Evolutionary conservation across 2,329 filamentous ascomycete species (phyloP).

Genomic region (Chalaropsis ovoidea): DNA sequence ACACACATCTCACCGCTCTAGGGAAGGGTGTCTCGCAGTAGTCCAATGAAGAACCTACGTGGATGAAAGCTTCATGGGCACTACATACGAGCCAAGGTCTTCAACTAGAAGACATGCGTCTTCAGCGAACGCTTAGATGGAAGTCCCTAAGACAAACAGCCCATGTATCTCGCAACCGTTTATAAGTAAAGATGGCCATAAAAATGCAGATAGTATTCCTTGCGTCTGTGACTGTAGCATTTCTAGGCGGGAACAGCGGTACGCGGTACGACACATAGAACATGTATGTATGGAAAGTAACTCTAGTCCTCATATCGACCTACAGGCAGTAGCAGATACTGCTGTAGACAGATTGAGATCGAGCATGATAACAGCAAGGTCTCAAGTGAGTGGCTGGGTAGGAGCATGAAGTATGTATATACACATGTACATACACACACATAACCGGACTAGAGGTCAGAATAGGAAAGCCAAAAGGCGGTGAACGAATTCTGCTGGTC

Average conservation of each 20-base stretch:
- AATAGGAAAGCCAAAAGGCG: not conserved
- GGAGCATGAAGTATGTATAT: not conserved
- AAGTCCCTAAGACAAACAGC: not conserved
- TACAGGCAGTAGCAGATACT: not conserved
- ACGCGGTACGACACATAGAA: too few relatives aligned
- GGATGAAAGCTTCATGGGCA: too few relatives aligned
- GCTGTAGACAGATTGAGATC: not conserved
- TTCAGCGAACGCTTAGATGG: not conserved
- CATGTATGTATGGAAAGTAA: not conserved
- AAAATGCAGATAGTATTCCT: not conserved
- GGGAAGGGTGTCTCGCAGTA: not conserved
- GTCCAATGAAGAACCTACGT: not conserved
- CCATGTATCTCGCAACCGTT: not conserved
- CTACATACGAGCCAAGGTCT: too few relatives aligned
- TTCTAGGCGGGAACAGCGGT: not conserved
- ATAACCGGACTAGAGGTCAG: not conserved
- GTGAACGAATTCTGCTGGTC: slow-evolving; percentile 6
- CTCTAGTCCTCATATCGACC: too few relatives aligned
- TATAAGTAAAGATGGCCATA: not conserved
- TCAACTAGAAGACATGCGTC: not conserved
- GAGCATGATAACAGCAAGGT: not conserved
- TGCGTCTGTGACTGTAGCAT: not conserved
- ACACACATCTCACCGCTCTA: not conserved
- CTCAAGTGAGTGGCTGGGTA: slow-evolving; percentile 9
- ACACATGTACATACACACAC: not conserved